Evolutionary conservation across 768 basidiomycete species (phyloP), one percentile per base, ranked within the genome.

Genomic region (Boletus pseudopeckii): DNA sequence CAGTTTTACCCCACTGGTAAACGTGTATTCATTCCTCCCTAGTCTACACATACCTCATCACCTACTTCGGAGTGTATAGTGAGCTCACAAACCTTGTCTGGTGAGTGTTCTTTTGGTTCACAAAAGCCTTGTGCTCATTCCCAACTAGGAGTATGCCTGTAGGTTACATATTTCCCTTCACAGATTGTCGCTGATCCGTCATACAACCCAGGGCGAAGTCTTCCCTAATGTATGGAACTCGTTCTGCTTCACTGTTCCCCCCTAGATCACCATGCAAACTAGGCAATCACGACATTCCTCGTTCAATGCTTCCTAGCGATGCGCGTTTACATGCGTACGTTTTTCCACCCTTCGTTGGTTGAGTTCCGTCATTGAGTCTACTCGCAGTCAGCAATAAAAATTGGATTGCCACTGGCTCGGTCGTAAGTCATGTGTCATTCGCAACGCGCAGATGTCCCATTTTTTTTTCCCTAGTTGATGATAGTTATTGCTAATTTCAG

Each of bases 261-360:
- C 30, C 30, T 42, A 15, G 2, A 30, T 60, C 32, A 65, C 45
- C 20, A 43, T 24, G 5, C 13, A 15, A 34, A 5, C 10, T 30
- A 67, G 66, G 60, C 74, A 33, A 60, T 80, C 22, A 81, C 79
- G 8, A 78, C 75, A 5, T 68, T 75, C 38, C 64, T 81, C 20
- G 82, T 83, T 7, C 83, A 84, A 67, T 74, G 78, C 37, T 84
- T 83, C 67, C 74, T 82, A 54, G 63, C 73, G 0, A 66, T 74
- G 57, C 78, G 82, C 1, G 70, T 84, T 4, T 84, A 77, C 71
- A 72, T 67, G 45, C 61, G 78, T 80, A 61, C 46, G 78, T 68
- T 39, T 67, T 39, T 38, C 30, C 15, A n/a, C 17, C 13, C 10
- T n/a, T 41, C n/a, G 1, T 36, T 48, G 14, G 7, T 7, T n/a